Percentiles rank a stretch among this genome's conserved stretches.
These are phyloP conservation scores for Starmerella floris DNA, from an alignment of 805 yeast species.

Conservation along the genomic window DNA sequence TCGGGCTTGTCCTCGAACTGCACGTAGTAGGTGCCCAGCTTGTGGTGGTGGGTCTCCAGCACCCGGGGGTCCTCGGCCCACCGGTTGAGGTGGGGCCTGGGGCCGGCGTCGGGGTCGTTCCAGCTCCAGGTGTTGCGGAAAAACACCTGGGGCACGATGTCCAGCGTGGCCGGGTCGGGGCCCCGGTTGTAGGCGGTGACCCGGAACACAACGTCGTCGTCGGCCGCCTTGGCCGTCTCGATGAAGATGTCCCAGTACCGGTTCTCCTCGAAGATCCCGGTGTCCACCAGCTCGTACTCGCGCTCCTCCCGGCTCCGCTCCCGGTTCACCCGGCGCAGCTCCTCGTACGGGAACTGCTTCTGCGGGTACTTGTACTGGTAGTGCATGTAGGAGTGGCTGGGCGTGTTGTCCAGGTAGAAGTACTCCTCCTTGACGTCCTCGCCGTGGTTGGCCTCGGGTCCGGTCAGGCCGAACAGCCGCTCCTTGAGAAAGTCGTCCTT, in stretches of 20 bases:
- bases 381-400: conserved; percentile 86
- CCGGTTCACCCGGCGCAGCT: conserved; percentile 54
- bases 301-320: conserved; percentile 50
- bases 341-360: conserved; percentile 63
- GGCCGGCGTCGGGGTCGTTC: conserved; percentile 34
- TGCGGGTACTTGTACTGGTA: conserved; percentile 90
- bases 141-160: conserved; percentile 69
- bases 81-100: conserved; percentile 31
- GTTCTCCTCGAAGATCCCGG: conserved; percentile 49
- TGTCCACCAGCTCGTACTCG: conserved; percentile 76
- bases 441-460: conserved; percentile 90
- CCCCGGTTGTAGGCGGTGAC: conserved; percentile 81
- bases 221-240: conserved; percentile 78
- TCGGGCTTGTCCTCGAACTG: conserved; percentile 42
- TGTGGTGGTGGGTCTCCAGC: conserved; percentile 50
- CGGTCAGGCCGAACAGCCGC: conserved; percentile 75
- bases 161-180: conserved; percentile 73
- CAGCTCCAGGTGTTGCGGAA: conserved; percentile 92
- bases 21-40: conserved; percentile 52
- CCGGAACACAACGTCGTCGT: conserved; percentile 67
- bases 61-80: conserved; percentile 30
- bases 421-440: conserved; percentile 66
- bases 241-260: conserved; percentile 77
- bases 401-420: conserved; percentile 80
- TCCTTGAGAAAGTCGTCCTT: conserved; percentile 75